A percentile compares a stretch with the other conserved stretches of the same genome.
Evolutionary conservation across 2,329 filamentous ascomycete species (phyloP).

Genomic region (Clonostachys sp.): DNA sequence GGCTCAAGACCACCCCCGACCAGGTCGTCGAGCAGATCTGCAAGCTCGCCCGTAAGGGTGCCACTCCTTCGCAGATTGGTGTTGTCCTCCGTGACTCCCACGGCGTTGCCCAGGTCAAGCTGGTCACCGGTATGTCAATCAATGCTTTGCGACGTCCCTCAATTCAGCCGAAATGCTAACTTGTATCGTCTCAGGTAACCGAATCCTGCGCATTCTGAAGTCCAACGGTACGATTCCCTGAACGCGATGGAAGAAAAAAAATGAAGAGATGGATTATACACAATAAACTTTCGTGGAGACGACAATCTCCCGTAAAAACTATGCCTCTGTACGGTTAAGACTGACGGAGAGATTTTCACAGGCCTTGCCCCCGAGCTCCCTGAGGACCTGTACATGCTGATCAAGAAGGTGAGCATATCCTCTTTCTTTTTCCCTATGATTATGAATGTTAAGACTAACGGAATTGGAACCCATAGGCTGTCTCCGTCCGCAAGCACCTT

Average conservation of each 20-base stretch:
- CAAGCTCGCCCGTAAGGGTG: conserved; percentile 98
- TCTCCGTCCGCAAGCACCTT: conserved; percentile 99
- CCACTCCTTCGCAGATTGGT: conserved; percentile 97
- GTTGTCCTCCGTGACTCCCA: conserved; percentile 97
- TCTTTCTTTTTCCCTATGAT: conserved; percentile 6
- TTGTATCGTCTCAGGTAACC: conserved; percentile 70
- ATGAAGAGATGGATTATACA: conserved; percentile 13
- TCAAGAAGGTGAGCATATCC: conserved; percentile 82
- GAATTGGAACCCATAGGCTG: conserved; percentile 53
- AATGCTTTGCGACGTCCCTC: background rate
- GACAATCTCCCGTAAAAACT: conserved; percentile 8
- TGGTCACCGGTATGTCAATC: conserved; percentile 77
- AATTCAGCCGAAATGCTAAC: conserved; percentile 26
- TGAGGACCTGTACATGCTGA: conserved; percentile 99
- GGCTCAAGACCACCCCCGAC: conserved; percentile 98
- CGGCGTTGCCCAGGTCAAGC: conserved; percentile 96
- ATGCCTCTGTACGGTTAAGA: conserved; percentile 87
- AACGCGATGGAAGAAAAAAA: conserved; percentile 17
- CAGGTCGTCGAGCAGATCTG: conserved; percentile 99
- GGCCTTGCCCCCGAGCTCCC: conserved; percentile 98
- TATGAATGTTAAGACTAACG: conserved; percentile 3
- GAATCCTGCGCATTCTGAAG: conserved; percentile 99
- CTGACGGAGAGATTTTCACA: conserved; percentile 89
- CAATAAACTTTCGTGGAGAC: conserved; percentile 9
- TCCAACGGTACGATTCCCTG: conserved; percentile 75